Evolutionary conservation across 495 filamentous ascomycete species (phyloP).

Genomic region (Tuber borchii): DNA sequence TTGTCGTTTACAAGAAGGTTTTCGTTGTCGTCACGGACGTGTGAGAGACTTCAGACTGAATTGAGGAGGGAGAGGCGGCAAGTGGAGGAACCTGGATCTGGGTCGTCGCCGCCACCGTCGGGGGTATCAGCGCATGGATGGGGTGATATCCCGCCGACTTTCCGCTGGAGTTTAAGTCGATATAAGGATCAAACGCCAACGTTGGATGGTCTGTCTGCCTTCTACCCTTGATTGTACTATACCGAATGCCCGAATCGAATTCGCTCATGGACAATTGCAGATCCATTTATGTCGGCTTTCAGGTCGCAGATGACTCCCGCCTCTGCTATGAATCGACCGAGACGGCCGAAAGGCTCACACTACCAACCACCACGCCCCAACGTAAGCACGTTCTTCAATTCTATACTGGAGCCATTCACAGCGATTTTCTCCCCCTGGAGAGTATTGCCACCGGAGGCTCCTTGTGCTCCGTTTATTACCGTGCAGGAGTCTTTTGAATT

Average conservation of each 20-base stretch:
- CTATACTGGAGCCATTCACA: neutral
- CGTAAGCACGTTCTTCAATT: neutral
- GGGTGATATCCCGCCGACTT: conserved; percentile 31
- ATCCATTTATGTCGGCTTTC: neutral
- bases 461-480: neutral
- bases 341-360: neutral
- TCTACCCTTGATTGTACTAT: neutral
- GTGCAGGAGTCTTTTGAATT: neutral
- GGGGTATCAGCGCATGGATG: conserved; percentile 14
- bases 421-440: neutral
- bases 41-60: conserved; percentile 15
- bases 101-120: neutral
- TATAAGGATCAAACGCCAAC: neutral
- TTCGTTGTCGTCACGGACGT: conserved; percentile 17
- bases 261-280: neutral
- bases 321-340: neutral
- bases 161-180: conserved; percentile 19
- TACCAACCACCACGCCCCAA: neutral
- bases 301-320: neutral
- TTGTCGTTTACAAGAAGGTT: conserved; percentile 11
- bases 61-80: conserved; percentile 7
- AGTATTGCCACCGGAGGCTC: neutral
- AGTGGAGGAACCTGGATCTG: neutral
- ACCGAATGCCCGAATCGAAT: neutral
- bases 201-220: neutral